Evolutionary conservation across 805 yeast genomes (phyloP), one percentile per base, ranked within the genome.

Genomic region (Teunomyces barrocoloradensis): DNA sequence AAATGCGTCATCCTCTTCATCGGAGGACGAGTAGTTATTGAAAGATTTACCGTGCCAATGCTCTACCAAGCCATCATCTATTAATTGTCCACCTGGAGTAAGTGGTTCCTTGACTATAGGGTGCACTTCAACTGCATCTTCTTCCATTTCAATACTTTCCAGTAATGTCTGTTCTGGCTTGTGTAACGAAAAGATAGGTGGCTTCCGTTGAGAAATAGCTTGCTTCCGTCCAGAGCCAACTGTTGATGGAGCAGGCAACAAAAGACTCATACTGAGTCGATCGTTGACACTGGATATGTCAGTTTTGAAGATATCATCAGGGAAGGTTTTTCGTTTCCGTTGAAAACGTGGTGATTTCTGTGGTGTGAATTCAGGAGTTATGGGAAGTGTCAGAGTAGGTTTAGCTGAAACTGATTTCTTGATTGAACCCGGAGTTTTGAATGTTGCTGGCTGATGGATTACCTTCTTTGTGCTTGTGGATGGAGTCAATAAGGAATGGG

Each of bases 1-100:
- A 12, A 53, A 64, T 18, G 45, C 47, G 55, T 37, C 69, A 18
- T 17, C 32, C 2, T 28, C 32, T 30, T 66, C 71, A 28, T 66
- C 74, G n/a, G 67, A 64, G 1, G 66, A 59, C 29, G 58, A 66
- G 37, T 54, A 55, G 48, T 54, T 55, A 34, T 57, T 55, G 53
- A 51, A 58, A 5, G 74, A 66, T 34, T 63, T 63, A 1, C 68
- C 71, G 46, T 70, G 67, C 77, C 77, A 73, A 29, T 64, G 63
- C 13, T 59, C 48, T 11, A 69, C 67, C 43, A 60, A 52, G 5
- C 60, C 57, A 3, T 69, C 74, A 32, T 61, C 57, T 5, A 72
- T 68, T 28, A 71, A 29, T 46, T 71, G 75, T 3, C 47, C 53
- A 1, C 46, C 37, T 1, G 73, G 73, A 4, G 75, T 67, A 43